Base-by-base conservation (phyloP, 1,139 yeast species). In the Blastobotrys serpentis region DNA sequence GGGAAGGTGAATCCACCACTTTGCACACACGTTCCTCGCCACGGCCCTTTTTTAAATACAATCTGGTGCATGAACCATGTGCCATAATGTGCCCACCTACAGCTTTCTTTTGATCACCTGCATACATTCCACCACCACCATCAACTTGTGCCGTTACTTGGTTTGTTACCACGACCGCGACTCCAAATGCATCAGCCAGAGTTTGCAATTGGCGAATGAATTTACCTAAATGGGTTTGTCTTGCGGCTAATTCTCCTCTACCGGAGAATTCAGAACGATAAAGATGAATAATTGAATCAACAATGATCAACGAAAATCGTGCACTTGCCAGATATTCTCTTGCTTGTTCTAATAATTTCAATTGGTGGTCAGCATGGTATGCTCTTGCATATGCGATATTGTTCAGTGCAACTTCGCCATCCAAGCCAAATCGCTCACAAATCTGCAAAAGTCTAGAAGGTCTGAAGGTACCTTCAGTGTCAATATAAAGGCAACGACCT, bases 131-230 rank as follows among this genome's bases (percentile, higher is more conserved):
- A 54, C 85, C 79, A 60, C 81, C 83, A 45, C 98, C 98, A 66
- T 92, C 99, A 17, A 94, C 98, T 67, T 90, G 97, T 2, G 98
- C 97, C 5, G 89, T 97, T 25, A 92, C 99, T 69, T 92, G 99
- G 70, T 92, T 92, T 3, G 99, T 94, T 46, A 92, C 90, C n/a
- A 94, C 88, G 11, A 92, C 97, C 0, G 98, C 98, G 51, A 94
- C 89, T 39, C 99, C 99, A 69, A 87, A 92, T 70, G 92, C 98
- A 68, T 92, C 98, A 0, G 98, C 98, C 49, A 92, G 77, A 59
- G 96, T 73, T 67, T 92, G 98, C 53, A 92, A 76, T 38, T 86
- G 84, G 59, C 98, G 77, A 90, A 94, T 83, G 64, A 85, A 90
- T 67, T 84, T 86, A 25, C 98, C 98, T 48, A 92, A 89, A 62